Evolutionary conservation across 2,329 filamentous ascomycete genomes (phyloP), one percentile per base, ranked within the genome.

Genomic region (Hypoxylon rubiginosum): DNA sequence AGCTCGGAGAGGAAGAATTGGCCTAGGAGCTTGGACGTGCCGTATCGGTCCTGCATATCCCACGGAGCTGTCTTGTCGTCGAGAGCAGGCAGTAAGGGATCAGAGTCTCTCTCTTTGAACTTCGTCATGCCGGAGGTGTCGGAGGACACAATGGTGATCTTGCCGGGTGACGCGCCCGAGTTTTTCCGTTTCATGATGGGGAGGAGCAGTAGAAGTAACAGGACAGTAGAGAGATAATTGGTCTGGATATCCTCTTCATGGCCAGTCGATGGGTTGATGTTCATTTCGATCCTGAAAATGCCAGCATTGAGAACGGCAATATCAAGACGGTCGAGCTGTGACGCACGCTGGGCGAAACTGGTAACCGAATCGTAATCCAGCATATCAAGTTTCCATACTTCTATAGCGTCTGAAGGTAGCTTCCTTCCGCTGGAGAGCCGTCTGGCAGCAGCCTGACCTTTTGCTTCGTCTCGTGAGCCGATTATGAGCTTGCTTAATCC

Each of bases 1-100:
- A 80, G 66, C 59, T 77, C 74, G 3, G 70, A 66, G 9, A 80
- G 26, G 57, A 78, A 80, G 45, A 79, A 72, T 30, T 78, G 74
- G 15, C 71, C 75, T 1, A 80, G 64, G 0, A 77, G 67, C 67
- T 79, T 80, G 5, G 70, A 74, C 8, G 67, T 52, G 57, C 65
- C 62, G 62, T 67, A 66, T 13, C 70, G 50, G 26, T 70, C 68
- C 3, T 15, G 5, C 17, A 19, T 45, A 13, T 49, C 48, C 3
- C 2, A 19, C 3, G 49, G 39, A 52, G 9, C 68, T 64, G 8
- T 74, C 67, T 13, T 70, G 63, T 58, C 66, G 10, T 74, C 72
- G 4, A 76, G 58, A 3, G 66, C 52, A 0, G 66, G 28, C 13
- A 71, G 51, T 1, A 70, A 41, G 2, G 58, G 62, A 1, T 1